Conservation (phyloP, 805 yeast species). For the Candida oleophila region DNA sequence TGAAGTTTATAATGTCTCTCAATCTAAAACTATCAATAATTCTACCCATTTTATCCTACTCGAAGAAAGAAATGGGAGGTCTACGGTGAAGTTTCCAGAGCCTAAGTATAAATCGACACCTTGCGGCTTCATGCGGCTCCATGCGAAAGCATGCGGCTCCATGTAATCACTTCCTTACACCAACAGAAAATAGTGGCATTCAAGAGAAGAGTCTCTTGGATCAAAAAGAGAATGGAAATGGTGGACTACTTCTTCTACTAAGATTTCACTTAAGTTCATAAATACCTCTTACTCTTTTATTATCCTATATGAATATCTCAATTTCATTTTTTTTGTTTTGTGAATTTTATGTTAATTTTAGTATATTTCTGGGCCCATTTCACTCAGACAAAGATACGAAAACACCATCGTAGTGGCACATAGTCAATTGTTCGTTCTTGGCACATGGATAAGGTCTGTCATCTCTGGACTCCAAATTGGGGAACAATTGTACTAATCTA, state of each 20-base stretch:
- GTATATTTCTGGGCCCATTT: background rate
- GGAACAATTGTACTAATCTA: slow-evolving; percentile 30
- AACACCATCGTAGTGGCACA: slow-evolving; percentile 26
- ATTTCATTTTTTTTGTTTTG: background rate
- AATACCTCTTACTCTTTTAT: background rate
- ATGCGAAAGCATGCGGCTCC: too few species aligned
- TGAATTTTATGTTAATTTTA: background rate
- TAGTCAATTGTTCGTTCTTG: slow-evolving; percentile 27
- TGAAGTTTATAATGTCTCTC: slow-evolving; percentile 1
- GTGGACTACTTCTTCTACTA: too few species aligned
- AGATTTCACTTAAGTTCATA: background rate
- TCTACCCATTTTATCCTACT: background rate
- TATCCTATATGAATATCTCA: background rate
- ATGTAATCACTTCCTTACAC: too few species aligned
- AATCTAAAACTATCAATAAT: slow-evolving; percentile 1
- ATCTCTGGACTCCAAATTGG: slow-evolving; percentile 18
- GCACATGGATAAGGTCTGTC: slow-evolving; percentile 27
- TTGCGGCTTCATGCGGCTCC: background rate
- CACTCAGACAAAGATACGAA: slow-evolving; percentile 9
- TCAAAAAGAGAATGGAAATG: too few species aligned
- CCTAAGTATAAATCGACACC: background rate
- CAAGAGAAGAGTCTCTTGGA: too few species aligned
- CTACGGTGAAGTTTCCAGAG: background rate
- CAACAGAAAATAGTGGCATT: too few species aligned
- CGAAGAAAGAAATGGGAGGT: background rate